Base-by-base conservation (phyloP, 495 filamentous ascomycete genomes). In the Trichoderma orchidacearum region DNA sequence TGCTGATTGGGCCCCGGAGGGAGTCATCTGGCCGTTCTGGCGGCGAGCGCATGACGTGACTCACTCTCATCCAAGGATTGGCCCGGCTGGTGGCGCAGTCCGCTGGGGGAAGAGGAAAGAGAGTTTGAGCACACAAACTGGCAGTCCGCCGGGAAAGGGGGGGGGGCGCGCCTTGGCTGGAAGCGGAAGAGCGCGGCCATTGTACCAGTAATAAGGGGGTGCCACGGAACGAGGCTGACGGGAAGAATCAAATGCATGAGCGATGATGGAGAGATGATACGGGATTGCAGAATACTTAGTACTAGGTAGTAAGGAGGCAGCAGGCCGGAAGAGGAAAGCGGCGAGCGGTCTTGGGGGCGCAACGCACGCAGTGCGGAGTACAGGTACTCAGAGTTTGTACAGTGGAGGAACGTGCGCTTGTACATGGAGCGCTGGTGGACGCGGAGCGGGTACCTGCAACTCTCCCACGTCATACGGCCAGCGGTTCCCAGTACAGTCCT, bases 1-100 rank as follows among this genome's bases (percentile, higher is more conserved):
- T 27, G 41, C 41, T 48, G 68, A 55, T 55, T 55, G 53, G 53
- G n/a, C n/a, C 18, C 53, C 11, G 23, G 30, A 18, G 21, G 30
- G 53, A 55, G 53, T 55, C 53, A 55, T 55, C 30, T 55, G 53
- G 53, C 53, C 53, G 53, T 48, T 18, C 41, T 48, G 41, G 41
- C 3, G 32, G n/a, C 41, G 41, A 48, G 41, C 41, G 41, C 41
- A 48, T 48, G 41, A 48, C 41, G 41, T 48, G 41, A 48, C 41
- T 48, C 41, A 48, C 41, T 48, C 41, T 48, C 2, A 7, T 48
- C 41, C 41, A 48, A 48, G 41, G 41, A 48, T 6, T 23, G 41
- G 41, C 41, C 41, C 18, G 41, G 41, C 41, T 48, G 41, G 41
- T 48, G 41, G 30, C 51, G 51, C 51, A 34, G 51, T 30, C 30